Evolutionary conservation across 1,139 yeast genomes (phyloP).

Genomic region (Yamadazyma aaseri): DNA sequence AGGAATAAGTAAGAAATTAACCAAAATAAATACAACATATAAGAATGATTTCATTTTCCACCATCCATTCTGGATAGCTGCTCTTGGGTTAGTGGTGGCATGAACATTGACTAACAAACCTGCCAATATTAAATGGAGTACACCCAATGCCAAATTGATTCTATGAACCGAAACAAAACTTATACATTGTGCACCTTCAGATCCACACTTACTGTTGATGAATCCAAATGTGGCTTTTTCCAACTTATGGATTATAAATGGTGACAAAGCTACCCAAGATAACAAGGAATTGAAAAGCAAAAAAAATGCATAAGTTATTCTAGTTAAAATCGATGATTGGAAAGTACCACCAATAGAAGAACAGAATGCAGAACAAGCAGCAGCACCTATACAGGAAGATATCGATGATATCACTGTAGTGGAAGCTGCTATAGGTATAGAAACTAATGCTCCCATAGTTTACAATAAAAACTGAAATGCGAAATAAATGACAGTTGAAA

Average conservation of each 20-base stretch:
- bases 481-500: not conserved
- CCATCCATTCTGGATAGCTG: conserved; percentile 83
- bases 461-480: not conserved
- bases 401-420: conserved; percentile 44
- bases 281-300: conserved; percentile 75
- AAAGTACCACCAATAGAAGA: conserved; percentile 59
- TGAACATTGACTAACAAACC: conserved; percentile 67
- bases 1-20: conserved; percentile 73
- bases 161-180: conserved; percentile 94
- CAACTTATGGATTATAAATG: conserved; percentile 72
- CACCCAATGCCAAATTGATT: conserved; percentile 83
- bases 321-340: conserved; percentile 61
- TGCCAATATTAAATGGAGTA: conserved; percentile 74
- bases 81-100: conserved; percentile 76
- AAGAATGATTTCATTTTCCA: conserved; percentile 77
- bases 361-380: conserved; percentile 71
- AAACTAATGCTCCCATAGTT: conserved; percentile 79
- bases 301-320: conserved; percentile 80
- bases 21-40: conserved; percentile 57
- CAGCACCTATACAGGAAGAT: conserved; percentile 85
- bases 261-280: conserved; percentile 90
- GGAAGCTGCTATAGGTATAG: conserved; percentile 67
- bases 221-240: conserved; percentile 73
- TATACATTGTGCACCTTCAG: conserved; percentile 83
- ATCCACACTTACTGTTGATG: conserved; percentile 57